A percentile compares a stretch with the other conserved stretches of the same genome.
Conservation (phyloP, 805 yeast genomes). For the Candida krabiensis region DNA sequence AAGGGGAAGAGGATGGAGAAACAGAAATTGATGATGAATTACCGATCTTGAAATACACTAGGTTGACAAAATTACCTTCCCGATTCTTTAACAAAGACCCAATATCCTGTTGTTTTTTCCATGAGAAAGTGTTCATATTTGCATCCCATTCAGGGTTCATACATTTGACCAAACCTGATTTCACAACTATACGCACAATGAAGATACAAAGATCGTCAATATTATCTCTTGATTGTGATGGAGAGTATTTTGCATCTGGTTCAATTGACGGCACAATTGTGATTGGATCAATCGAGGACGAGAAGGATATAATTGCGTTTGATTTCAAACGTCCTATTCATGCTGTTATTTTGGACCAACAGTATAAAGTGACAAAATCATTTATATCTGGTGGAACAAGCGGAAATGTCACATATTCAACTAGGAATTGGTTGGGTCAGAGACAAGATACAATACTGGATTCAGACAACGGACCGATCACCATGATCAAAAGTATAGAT, state of each 20-base stretch:
- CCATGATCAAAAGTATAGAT: slow-evolving; percentile 61
- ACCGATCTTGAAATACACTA: slow-evolving; percentile 71
- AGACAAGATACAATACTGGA: slow-evolving; percentile 67
- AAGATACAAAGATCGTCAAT: slow-evolving; percentile 87
- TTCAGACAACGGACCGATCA: slow-evolving; percentile 66
- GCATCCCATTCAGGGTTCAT: slow-evolving; percentile 90
- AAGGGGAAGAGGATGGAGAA: slow-evolving; percentile 38
- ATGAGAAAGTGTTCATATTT: slow-evolving; percentile 64
- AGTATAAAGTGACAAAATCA: slow-evolving; percentile 58
- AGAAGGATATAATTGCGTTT: slow-evolving; percentile 64
- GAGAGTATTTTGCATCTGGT: slow-evolving; percentile 75
- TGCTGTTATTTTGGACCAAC: slow-evolving; percentile 76
- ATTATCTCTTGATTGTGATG: slow-evolving; percentile 70
- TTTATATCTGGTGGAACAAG: slow-evolving; percentile 90
- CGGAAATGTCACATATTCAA: slow-evolving; percentile 74
- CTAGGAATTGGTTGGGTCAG: slow-evolving; percentile 84
- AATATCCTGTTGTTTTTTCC: slow-evolving; percentile 66
- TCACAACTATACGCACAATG: slow-evolving; percentile 65
- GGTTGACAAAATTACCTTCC: slow-evolving; percentile 67
- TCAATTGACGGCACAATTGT: slow-evolving; percentile 94
- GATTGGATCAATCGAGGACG: slow-evolving; percentile 66
- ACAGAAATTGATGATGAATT: slow-evolving; percentile 57
- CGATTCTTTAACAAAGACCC: slow-evolving; percentile 75
- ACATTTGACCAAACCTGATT: slow-evolving; percentile 62
- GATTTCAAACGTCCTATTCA: slow-evolving; percentile 89